phyloP scores from a whole-genome alignment of 176 grass and related monocot species.

The Aechmea fasciata region DNA sequence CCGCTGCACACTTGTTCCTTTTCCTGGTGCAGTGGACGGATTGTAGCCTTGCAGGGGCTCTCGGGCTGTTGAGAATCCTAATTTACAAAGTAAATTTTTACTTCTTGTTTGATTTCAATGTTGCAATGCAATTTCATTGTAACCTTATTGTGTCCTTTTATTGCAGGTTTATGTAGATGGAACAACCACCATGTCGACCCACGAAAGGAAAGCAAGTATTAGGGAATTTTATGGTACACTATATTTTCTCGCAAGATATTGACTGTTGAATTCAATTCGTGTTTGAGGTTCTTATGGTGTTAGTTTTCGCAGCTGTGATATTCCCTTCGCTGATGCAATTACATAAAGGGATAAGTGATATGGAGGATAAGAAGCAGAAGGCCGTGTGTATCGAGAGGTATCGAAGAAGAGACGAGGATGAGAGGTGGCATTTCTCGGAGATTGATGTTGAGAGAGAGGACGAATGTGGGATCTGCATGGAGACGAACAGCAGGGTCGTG shows the following conservation, averaged over 20 bases:
- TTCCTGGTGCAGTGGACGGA: conserved; percentile 94
- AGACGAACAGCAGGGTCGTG: conserved; percentile 73
- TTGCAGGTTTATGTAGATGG: conserved; percentile 85
- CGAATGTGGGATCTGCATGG: conserved; percentile 97
- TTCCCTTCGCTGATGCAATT: conserved; percentile 87
- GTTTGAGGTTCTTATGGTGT: neutral
- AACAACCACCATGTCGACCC: conserved; percentile 88
- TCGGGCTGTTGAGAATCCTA: conserved; percentile 74
- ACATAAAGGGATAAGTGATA: conserved; percentile 63
- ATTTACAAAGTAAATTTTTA: conserved; percentile 52
- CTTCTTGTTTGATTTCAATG: neutral
- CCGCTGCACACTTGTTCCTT: conserved; percentile 65
- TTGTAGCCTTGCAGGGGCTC: conserved; percentile 80
- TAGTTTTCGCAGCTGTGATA: conserved; percentile 52
- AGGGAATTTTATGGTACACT: conserved; percentile 82
- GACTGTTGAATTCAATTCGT: neutral
- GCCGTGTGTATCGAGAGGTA: conserved; percentile 45
- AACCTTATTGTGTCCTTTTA: neutral
- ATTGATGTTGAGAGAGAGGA: conserved; percentile 72
- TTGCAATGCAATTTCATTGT: neutral
- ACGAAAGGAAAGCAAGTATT: conserved; percentile 89
- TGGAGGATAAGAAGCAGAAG: conserved; percentile 71
- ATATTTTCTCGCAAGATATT: neutral
- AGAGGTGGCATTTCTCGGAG: conserved; percentile 42
- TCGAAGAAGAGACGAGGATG: conserved; percentile 44